phyloP scores from a whole-genome alignment of 2,329 filamentous ascomycete species.

The Talaromyces sp. region DNA sequence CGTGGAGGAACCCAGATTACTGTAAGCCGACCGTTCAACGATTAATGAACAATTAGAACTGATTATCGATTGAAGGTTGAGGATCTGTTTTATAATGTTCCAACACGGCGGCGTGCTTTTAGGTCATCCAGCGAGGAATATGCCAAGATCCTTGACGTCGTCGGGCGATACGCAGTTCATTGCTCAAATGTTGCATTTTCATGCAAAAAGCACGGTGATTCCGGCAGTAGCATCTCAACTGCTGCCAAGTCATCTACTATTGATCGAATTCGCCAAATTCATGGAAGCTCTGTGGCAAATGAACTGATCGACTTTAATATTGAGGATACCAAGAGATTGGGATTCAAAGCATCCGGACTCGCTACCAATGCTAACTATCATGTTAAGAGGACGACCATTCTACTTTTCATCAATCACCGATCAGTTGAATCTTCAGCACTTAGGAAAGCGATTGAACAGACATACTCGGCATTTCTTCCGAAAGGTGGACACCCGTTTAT shows the following conservation, averaged over 20 bases:
- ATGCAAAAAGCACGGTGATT: conserved; percentile 93
- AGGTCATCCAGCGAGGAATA: conserved; percentile 90
- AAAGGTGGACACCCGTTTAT: conserved; percentile 93
- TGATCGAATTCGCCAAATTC: conserved; percentile 85
- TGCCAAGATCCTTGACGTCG: conserved; percentile 93
- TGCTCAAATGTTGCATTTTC: conserved; percentile 88
- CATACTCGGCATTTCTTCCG: conserved; percentile 78
- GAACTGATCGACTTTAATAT: conserved; percentile 75
- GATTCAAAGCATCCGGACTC: conserved; percentile 75
- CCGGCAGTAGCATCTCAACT: conserved; percentile 74
- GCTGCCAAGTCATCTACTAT: conserved; percentile 64
- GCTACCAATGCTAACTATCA: conserved; percentile 93
- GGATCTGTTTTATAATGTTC: conserved; percentile 95
- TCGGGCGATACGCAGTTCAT: conserved; percentile 89
- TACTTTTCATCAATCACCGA: conserved; percentile 95
- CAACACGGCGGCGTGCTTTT: conserved; percentile 81
- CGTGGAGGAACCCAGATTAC: conserved; percentile 89
- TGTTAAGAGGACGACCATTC: conserved; percentile 77
- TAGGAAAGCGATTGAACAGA: conserved; percentile 86
- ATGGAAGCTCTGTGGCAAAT: conserved; percentile 77
- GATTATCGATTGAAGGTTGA: conserved; percentile 56
- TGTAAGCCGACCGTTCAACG: conserved; percentile 36
- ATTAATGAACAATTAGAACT: not conserved
- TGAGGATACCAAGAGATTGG: conserved; percentile 65
- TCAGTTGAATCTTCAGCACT: conserved; percentile 85